phyloP scores from a whole-genome alignment of 371 early-diverging fungal genomes.

The Dichotomocladium elegans region DNA sequence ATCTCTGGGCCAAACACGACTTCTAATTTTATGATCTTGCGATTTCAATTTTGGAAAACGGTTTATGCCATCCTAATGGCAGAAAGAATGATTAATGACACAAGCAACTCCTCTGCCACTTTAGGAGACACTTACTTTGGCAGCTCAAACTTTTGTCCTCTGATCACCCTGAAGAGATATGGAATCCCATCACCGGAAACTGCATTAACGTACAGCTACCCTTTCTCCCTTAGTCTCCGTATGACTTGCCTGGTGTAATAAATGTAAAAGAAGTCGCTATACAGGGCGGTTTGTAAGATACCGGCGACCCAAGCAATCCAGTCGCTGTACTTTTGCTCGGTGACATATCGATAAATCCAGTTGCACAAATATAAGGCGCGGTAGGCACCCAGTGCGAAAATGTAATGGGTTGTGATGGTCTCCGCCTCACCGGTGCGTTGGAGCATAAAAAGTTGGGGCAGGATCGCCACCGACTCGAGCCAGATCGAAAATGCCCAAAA shows the following conservation, averaged over 20 bases:
- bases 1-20: too few relatives aligned
- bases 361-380: conserved; percentile 93
- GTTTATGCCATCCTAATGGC: not conserved
- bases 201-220: too few relatives aligned
- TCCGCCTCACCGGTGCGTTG: conserved; percentile 98
- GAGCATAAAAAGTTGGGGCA: conserved; percentile 97
- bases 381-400: conserved; percentile 97
- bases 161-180: conserved; percentile 63
- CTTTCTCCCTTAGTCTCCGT: not conserved
- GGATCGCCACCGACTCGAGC: conserved; percentile 96
- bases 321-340: conserved; percentile 59
- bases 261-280: conserved; percentile 97
- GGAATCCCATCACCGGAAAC: not conserved
- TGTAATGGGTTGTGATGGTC: conserved; percentile 97
- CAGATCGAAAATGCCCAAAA: conserved; percentile 96
- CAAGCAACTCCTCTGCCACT: conserved; percentile 51
- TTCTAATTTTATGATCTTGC: too few relatives aligned
- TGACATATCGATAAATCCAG: conserved; percentile 90
- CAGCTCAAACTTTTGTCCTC: conserved; percentile 81
- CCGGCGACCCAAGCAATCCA: conserved; percentile 85
- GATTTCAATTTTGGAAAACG: too few relatives aligned
- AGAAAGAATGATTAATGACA: not conserved
- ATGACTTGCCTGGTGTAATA: conserved; percentile 84
- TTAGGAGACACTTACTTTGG: conserved; percentile 57
- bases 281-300: conserved; percentile 92